Evolutionary conservation across 768 basidiomycete species (phyloP), one percentile per base, ranked within the genome.

Genomic region (Flagelloscypha sp.): DNA sequence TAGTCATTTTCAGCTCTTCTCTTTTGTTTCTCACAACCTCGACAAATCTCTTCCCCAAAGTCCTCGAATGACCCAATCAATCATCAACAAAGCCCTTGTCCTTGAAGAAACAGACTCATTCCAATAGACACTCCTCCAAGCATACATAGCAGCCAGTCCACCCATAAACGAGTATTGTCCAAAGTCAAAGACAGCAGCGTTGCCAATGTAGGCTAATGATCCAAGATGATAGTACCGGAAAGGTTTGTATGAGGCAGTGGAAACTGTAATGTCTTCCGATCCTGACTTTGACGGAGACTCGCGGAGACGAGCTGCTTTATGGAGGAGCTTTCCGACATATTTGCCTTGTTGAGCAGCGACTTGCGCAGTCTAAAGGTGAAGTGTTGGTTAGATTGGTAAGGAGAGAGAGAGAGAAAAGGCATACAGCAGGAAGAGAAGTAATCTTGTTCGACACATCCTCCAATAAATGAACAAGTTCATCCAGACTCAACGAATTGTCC

Each of bases 341-440:
- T 84, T 89, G 28, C 95, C 95, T 59, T 99, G 83, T 54, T 98
- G 94, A 35, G 86, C 70, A 25, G 94, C 94, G n/a, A 98, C 95
- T 66, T 99, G 94, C 6, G 94, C 94, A 12, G 94, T 98, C 84
- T 90, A 36, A 35, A 42, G 19, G 38, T 25, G 29, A 11, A 34
- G 17, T 37, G 24, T 15, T 10, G 16, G 27, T 35, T 19, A 29
- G 32, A 16, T 19, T 24, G 30, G 30, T 24, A 18, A 23, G 35
- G 19, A 17, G 21, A 16, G 6, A 35, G 19, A 24, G 22, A 37
- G 35, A 15, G 29, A 10, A 27, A 33, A 17, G 12, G 59, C 78
- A 38, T 46, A 90, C 87, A 2, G 95, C 92, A 12, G 95, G 95
- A 36, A 98, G 64, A 3, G 85, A 71, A 5, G 95, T 99, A 42